These are phyloP conservation scores for Amorphotheca resinae DNA, from an alignment of 495 filamentous ascomycete species.

Conservation along the genomic window DNA sequence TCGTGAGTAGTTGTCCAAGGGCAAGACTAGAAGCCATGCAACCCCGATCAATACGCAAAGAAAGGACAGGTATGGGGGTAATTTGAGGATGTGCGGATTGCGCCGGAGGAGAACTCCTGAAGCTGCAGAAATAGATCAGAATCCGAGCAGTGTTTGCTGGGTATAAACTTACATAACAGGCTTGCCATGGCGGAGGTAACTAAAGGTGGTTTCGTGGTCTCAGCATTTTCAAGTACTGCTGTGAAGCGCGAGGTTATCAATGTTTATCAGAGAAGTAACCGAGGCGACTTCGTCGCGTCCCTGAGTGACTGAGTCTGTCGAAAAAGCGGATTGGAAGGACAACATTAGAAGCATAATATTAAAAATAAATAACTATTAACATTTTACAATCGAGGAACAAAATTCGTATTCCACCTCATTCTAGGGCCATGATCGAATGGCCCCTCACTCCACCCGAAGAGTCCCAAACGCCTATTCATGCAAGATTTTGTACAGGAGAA, in stretches of 20 bases:
- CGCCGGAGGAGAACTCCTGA: constrained; percentile 41
- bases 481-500: constrained; percentile 16
- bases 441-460: constrained; percentile 2
- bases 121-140: constrained; percentile 25
- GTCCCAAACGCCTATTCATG: constrained; percentile 15
- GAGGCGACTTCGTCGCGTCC: neutral
- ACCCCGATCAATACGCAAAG: constrained; percentile 81
- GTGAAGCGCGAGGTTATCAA: neutral
- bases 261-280: neutral
- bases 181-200: constrained; percentile 12
- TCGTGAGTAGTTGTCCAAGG: constrained; percentile 83
- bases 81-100: constrained; percentile 56
- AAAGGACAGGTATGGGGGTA: constrained; percentile 73
- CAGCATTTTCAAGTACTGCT: constrained; percentile 1
- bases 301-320: neutral
- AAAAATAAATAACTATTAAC: too few relatives aligned
- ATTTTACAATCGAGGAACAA: too few relatives aligned
- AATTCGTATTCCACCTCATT: constrained; percentile 2
- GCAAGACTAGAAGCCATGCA: constrained; percentile 87
- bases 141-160: neutral
- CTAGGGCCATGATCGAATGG: constrained; percentile 1
- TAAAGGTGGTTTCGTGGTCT: neutral
- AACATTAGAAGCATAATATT: too few relatives aligned
- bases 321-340: too few relatives aligned
- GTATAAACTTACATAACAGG: constrained; percentile 13